Base-by-base conservation (phyloP, 495 filamentous ascomycete species). In the Hypoxylon cercidicola region DNA sequence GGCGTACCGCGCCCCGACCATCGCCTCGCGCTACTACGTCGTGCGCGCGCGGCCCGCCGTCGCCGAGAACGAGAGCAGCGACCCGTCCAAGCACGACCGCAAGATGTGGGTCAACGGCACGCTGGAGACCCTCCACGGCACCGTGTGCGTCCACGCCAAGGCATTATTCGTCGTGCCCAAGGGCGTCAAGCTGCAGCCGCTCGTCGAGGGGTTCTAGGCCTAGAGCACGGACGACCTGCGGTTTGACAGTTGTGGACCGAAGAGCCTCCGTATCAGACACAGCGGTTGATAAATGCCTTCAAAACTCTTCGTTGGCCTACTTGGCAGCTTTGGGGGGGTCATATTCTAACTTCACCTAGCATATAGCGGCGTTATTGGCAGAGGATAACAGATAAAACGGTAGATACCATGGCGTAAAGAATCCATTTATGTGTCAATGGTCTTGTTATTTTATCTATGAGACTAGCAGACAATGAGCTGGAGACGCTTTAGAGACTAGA, bases 141-240 rank as follows among this genome's bases (percentile, higher is more conserved):
- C 71, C 18, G 54, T 87, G 15, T 83, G 77, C 63, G 86, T 86
- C 0, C 74, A 84, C 63, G 84, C 86, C 0, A 81, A 81, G 46
- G 88, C 78, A 8, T 69, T 92, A 55, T 91, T 90, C 74, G 87
- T 91, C 7, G 86, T 86, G 19, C 85, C 85, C 1, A 84, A 81
- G 68, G 76, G 72, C 6, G 76, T 83, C 19, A 73, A 81, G 62
- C 77, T 86, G 28, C 65, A 65, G 40, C 67, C 72, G 39, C 56
- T 85, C 28, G 79, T 76, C 18, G 78, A 82, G 4, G 64, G 69
- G 2, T 87, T 80, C 55, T 85, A 67, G 13, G 41, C 0, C 4
- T 0, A 41, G 1, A 50, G 16, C n/a, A n/a, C n/a, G n/a, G n/a
- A n/a, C n/a, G 16, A 16, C n/a, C 4, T 41, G n/a, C 8, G 4